phyloP scores from a whole-genome alignment of 768 basidiomycete species.

The Rhodotorula paludigena region DNA sequence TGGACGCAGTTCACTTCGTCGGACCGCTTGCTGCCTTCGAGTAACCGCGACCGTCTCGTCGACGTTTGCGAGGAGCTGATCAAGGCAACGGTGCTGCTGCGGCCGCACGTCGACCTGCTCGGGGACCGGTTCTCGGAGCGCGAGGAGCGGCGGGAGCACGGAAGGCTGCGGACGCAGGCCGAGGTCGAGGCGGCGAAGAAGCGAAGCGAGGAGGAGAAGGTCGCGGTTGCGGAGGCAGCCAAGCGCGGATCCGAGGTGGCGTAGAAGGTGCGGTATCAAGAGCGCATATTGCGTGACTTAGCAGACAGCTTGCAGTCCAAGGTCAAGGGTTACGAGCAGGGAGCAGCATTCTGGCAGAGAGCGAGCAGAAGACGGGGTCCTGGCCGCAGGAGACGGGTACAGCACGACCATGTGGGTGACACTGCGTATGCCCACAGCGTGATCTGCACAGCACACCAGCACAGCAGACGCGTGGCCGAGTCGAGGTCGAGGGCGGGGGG shows the following conservation, averaged over 20 bases:
- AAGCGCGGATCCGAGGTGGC: background rate
- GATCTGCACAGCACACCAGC: too few relatives aligned
- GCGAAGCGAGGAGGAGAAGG: conserved; percentile 7
- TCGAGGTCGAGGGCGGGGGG: too few relatives aligned
- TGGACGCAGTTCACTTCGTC: conserved; percentile 45
- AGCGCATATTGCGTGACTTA: too few relatives aligned
- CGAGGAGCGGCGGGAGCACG: conserved; percentile 44
- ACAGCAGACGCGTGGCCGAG: too few relatives aligned
- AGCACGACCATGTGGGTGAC: too few relatives aligned
- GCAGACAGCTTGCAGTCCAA: too few relatives aligned
- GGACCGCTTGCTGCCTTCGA: conserved; percentile 45
- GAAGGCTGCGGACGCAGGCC: conserved; percentile 45
- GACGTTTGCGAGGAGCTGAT: conserved; percentile 49
- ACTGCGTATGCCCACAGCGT: too few relatives aligned
- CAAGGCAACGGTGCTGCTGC: conserved; percentile 43
- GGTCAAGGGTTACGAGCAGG: too few relatives aligned
- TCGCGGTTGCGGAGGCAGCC: background rate
- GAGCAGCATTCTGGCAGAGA: too few relatives aligned
- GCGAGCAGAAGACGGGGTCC: too few relatives aligned
- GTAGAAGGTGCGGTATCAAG: background rate
- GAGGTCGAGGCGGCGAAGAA: conserved; percentile 44
- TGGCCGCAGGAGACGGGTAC: too few relatives aligned
- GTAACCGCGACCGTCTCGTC: conserved; percentile 47
- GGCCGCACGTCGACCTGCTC: conserved; percentile 42
- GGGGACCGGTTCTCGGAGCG: conserved; percentile 45